Evolutionary conservation across 192 early-diverging fungal species (phyloP).

Genomic region (Spinellus fusiger): DNA sequence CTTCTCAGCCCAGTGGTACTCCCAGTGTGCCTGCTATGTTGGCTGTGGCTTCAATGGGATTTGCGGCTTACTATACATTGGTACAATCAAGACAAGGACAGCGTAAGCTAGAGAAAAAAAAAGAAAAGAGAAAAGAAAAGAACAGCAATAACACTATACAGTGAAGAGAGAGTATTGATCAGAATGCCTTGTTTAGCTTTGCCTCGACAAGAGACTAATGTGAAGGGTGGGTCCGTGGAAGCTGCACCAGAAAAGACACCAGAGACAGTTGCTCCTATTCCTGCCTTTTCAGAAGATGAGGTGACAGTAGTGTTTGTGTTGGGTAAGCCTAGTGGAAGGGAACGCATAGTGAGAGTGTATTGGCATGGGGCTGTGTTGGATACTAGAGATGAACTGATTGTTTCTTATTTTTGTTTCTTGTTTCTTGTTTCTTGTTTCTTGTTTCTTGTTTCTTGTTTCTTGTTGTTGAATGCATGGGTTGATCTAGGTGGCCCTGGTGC

Average conservation of each 20-base stretch:
- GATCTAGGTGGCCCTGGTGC: conserved; percentile 62
- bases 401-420: too few relatives aligned
- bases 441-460: too few relatives aligned
- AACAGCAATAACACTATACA: too few relatives aligned
- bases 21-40: conserved; percentile 30
- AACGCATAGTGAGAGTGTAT: not conserved
- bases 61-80: conserved; percentile 34
- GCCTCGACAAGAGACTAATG: conserved; percentile 14
- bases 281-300: conserved; percentile 21
- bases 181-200: too few relatives aligned
- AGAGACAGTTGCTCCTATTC: conserved; percentile 7
- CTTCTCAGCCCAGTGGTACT: conserved; percentile 2
- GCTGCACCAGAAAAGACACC: not conserved
- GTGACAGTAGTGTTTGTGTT: conserved; percentile 36
- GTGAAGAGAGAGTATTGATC: too few relatives aligned
- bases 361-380: too few relatives aligned
- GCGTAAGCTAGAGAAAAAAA: conserved; percentile 10
- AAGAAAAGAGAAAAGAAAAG: too few relatives aligned
- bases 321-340: conserved; percentile 16
- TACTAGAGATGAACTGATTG: too few relatives aligned
- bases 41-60: conserved; percentile 36
- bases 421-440: too few relatives aligned
- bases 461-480: not conserved
- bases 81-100: conserved; percentile 29
- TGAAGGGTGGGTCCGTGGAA: not conserved